These are phyloP conservation scores for Cutaneotrichosporon sp. DNA, from an alignment of 1,284 basidiomycete species.

Conservation along the genomic window DNA sequence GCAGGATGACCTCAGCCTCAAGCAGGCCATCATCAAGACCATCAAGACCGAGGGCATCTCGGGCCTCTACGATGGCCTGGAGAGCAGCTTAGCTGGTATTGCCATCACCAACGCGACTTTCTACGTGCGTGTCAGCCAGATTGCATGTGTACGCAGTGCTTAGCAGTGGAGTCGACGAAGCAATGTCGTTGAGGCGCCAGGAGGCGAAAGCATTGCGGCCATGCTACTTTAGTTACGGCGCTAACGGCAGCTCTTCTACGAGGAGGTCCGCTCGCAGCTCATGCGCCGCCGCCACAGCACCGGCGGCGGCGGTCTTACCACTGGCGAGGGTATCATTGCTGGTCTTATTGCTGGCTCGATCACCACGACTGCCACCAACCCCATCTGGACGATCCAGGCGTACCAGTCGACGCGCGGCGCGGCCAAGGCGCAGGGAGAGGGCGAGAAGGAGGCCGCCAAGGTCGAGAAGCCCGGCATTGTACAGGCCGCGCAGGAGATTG, in stretches of 20 bases:
- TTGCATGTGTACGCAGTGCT: too few relatives aligned
- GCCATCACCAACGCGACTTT: constrained; percentile 80
- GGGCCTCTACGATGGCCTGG: constrained; percentile 83
- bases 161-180: too few relatives aligned
- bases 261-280: constrained; percentile 50
- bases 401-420: constrained; percentile 67
- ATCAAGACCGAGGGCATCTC: constrained; percentile 76
- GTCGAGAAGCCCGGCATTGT: constrained; percentile 58
- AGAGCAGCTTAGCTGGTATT: constrained; percentile 81
- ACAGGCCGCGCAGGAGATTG: constrained; percentile 66
- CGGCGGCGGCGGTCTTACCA: constrained; percentile 54
- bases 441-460: constrained; percentile 13
- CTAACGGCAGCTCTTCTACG: constrained; percentile 50
- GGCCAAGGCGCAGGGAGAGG: constrained; percentile 2
- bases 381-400: constrained; percentile 93
- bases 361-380: constrained; percentile 86
- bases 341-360: constrained; percentile 86
- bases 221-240: background rate
- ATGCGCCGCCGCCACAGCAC: constrained; percentile 52
- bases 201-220: too few relatives aligned
- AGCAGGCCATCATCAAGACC: constrained; percentile 59
- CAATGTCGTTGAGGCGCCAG: too few relatives aligned
- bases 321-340: constrained; percentile 82
- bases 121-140: constrained; percentile 25
- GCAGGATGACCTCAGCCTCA: constrained; percentile 48